Base-by-base conservation (phyloP, 1,139 yeast species). In the Geotrichum aggregatum region DNA sequence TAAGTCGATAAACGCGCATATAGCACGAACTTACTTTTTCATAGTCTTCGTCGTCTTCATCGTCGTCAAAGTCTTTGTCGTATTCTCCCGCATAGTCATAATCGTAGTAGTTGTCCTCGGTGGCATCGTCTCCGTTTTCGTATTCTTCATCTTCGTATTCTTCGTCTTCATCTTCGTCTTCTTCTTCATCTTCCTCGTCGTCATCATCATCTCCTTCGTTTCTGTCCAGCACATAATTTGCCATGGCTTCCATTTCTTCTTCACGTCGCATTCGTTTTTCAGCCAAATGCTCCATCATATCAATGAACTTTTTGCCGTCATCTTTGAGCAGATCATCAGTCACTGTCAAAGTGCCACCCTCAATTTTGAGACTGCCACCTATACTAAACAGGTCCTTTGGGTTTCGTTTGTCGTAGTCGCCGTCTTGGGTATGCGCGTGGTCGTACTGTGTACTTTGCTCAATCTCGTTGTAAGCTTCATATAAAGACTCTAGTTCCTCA, bases 241-340 rank as follows among this genome's bases (percentile, higher is more conserved):
- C 69, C 16, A 62, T 63, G 10, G 63, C 63, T 8, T 66, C 66
- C 39, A 67, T 57, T 1, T 69, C 65, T 63, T 69, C 77, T 59
- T 77, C 81, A 52, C 84, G 68, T 0, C 74, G 78, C 61, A 74
- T 71, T 41, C 83, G 71, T n/a, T 80, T 73, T 56, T 79, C 80
- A 6, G 86, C 84, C 35, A 86, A 71, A 52, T 80, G 76, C 63
- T 85, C 95, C 82, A 87, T 82, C 80, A 85, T 81, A 58, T 82
- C 84, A 40, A 87, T 77, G 61, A 87, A 86, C 51, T 81, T 77
- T 59, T 77, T 77, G 30, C 95, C 95, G 59, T 84, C 88, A 63
- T 84, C 84, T 57, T 79, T 80, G 52, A 86, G 72, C 31, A 87
- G 69, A 64, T 87, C 95, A 59, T 87, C 94, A 0, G 94, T 92